These are phyloP conservation scores for Tuber calosporum DNA, from an alignment of 495 filamentous ascomycete genomes.

Conservation along the genomic window DNA sequence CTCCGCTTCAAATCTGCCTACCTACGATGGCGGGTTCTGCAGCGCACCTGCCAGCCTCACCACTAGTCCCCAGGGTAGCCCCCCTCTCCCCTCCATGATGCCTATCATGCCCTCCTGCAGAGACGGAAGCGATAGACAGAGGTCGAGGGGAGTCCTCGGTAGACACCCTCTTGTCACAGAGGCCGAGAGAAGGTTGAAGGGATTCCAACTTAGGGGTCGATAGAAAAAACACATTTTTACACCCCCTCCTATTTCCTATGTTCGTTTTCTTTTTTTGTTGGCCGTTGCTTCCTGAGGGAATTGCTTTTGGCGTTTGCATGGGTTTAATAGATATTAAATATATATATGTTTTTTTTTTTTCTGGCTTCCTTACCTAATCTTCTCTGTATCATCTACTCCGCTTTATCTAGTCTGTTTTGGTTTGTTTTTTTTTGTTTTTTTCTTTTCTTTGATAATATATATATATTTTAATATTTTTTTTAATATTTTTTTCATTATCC, in stretches of 20 bases:
- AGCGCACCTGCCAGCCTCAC: conserved; percentile 41
- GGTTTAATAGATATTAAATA: background rate
- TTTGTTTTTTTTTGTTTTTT: background rate
- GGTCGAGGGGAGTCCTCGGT: conserved; percentile 20
- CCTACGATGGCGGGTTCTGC: conserved; percentile 50
- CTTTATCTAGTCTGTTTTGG: background rate
- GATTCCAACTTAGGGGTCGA: conserved; percentile 17
- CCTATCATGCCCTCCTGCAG: conserved; percentile 42
- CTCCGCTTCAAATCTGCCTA: conserved; percentile 48
- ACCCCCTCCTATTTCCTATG: background rate
- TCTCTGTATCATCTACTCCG: background rate
- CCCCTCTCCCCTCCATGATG: conserved; percentile 32
- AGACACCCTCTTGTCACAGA: conserved; percentile 4
- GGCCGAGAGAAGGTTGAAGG: conserved; percentile 20
- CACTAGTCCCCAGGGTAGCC: conserved; percentile 38
- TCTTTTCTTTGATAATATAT: too few relatives aligned
- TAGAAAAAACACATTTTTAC: conserved; percentile 1
- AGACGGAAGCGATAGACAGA: conserved; percentile 24
- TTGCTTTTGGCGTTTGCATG: background rate
- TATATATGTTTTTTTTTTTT: background rate
- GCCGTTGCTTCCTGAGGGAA: background rate
- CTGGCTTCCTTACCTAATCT: background rate
- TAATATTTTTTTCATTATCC: too few relatives aligned
- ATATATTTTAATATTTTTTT: too few relatives aligned
- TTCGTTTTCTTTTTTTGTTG: background rate